Evolutionary conservation across 805 yeast genomes (phyloP).

Genomic region (Cyberlindnera suaveolens): DNA sequence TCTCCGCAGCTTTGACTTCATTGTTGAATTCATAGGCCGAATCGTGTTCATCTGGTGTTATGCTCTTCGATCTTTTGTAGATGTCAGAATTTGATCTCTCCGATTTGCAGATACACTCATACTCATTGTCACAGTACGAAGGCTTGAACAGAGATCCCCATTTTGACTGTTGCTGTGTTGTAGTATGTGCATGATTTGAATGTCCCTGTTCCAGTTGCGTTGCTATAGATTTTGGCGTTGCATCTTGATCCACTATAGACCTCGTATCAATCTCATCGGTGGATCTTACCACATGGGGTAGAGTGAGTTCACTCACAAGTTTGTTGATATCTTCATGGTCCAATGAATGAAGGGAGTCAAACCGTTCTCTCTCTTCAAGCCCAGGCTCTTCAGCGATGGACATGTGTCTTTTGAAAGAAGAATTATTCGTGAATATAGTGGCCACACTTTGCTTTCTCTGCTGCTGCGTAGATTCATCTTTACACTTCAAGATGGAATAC

Average conservation of each 20-base stretch:
- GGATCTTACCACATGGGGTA: constrained; percentile 14
- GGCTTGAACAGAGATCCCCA: constrained; percentile 12
- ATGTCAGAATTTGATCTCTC: background rate
- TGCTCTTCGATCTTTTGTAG: background rate
- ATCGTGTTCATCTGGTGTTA: background rate
- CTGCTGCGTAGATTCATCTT: constrained; percentile 15
- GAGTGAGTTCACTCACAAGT: constrained; percentile 8
- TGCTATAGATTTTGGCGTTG: background rate
- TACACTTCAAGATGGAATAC: constrained; percentile 26
- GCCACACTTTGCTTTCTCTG: constrained; percentile 19
- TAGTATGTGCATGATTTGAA: background rate
- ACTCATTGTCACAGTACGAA: constrained; percentile 8
- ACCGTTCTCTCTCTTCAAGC: background rate
- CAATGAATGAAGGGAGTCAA: constrained; percentile 9
- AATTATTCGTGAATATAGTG: constrained; percentile 15
- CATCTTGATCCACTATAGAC: constrained; percentile 11
- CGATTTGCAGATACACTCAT: constrained; percentile 13
- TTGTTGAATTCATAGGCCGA: constrained; percentile 13
- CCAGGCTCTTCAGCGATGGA: constrained; percentile 17
- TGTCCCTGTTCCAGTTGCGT: constrained; percentile 2
- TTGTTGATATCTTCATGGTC: constrained; percentile 9
- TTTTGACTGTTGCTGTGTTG: background rate
- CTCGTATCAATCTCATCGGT: constrained; percentile 17
- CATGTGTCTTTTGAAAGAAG: constrained; percentile 14
- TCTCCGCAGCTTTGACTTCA: constrained; percentile 11